phyloP scores from a whole-genome alignment of 805 yeast species.

The Spathaspora hagerdaliae region DNA sequence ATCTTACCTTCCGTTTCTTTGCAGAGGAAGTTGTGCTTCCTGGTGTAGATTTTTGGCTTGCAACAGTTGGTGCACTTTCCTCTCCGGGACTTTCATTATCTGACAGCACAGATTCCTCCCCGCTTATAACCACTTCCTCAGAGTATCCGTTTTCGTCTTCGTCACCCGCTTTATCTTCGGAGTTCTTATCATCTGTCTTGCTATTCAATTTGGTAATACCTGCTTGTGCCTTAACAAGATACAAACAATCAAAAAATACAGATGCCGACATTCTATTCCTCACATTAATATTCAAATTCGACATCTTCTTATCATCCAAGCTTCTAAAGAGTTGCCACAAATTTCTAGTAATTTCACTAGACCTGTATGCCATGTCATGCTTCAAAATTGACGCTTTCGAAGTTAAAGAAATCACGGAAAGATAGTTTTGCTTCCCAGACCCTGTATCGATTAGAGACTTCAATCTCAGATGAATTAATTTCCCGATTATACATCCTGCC shows the following conservation, averaged over 20 bases:
- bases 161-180: conserved; percentile 20
- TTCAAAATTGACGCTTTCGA: conserved; percentile 80
- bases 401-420: conserved; percentile 62
- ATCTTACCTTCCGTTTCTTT: conserved; percentile 37
- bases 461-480: conserved; percentile 72
- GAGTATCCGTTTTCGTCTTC: conserved; percentile 20
- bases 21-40: conserved; percentile 33
- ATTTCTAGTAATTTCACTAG: conserved; percentile 90
- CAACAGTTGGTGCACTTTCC: conserved; percentile 6
- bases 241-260: conserved; percentile 85
- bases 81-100: conserved; percentile 4
- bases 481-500: conserved; percentile 78
- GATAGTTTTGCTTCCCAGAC: conserved; percentile 67
- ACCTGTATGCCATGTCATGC: conserved; percentile 89
- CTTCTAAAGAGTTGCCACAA: conserved; percentile 85
- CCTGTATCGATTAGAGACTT: conserved; percentile 62
- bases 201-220: conserved; percentile 70
- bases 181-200: conserved; percentile 18
- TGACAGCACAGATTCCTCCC: conserved; percentile 9
- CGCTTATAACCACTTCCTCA: conserved; percentile 21
- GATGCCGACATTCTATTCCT: conserved; percentile 88
- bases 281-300: conserved; percentile 48
- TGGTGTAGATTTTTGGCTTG: conserved; percentile 33
- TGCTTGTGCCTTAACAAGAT: conserved; percentile 79
- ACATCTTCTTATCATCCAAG: conserved; percentile 50